Evolutionary conservation across 1,284 basidiomycete species (phyloP), one percentile per base, ranked within the genome.

Genomic region (Cutaneotrichosporon cutaneum): DNA sequence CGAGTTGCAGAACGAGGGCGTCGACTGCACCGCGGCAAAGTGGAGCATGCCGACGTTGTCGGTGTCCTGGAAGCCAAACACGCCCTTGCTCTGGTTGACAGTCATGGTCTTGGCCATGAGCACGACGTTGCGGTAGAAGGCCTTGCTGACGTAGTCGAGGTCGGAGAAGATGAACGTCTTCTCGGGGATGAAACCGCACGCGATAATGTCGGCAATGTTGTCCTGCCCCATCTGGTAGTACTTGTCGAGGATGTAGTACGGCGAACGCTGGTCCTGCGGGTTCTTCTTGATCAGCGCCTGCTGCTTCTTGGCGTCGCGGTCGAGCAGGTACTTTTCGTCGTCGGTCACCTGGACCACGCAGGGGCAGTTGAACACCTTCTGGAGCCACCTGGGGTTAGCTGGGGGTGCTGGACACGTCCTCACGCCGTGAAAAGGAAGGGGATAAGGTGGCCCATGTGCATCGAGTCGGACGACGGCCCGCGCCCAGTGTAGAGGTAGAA

Each of bases 301-400:
- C 66, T 78, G 77, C 63, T 78, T 78, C 70, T 80, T 80, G 60
- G 72, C 61, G 66, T 93, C 88, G 58, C 93, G 90, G 80, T 98
- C 96, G 85, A 99, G 96, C 59, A 99, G 81, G 83, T 99, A 99
- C 80, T 99, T 99, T 79, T 99, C 96, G 78, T 99, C 96, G 75
- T 99, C 96, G 54, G 95, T 99, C 7, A 99, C 85, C 78, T 99
- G 95, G 58, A 99, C 84, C 58, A 99, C 96, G 39, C 97, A 82
- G 4, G 95, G 94, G 14, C 92, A 92, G 69, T 94, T 86, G 77
- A 99, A 98, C 26, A 96, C 92, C 58, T 96, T 92, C 81, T 99
- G 95, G 63, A 99, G 80, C 93, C 95, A 99, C 76, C 91, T 93
- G 51, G 30, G 16, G 22, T 60, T 39, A 55, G 53, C 54, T 36